Base-by-base conservation (phyloP, 2,329 filamentous ascomycete species). In the Botrytis sinoallii region DNA sequence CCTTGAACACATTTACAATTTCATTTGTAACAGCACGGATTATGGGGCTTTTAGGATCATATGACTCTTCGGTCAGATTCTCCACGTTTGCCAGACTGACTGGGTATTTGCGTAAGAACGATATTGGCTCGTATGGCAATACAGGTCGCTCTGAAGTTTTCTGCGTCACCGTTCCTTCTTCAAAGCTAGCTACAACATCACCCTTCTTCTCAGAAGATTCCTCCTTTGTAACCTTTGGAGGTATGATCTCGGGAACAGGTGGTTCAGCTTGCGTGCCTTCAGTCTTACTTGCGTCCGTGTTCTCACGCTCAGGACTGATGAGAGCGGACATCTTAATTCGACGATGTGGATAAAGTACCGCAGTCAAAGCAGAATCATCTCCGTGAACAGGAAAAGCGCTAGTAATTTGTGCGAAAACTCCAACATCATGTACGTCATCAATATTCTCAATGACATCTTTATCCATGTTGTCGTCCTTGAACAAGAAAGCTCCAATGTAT, bases 1-100 rank as follows among this genome's bases (percentile, higher is more conserved):
- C 95, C 84, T 98, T 98, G 86, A 98, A 98, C 0, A 97, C 96
- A 82, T 98, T 98, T 81, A 99, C 94, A 75, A 99, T 98, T 84
- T 99, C 97, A 80, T 95, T 97, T 68, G 95, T 96, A 64, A 99
- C 90, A 20, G 96, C 96, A 72, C 94, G 91, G 75, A 98, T 94
- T 48, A 96, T 91, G 29, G 92, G 91, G 80, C 92, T 96, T 83
- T 95, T 97, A 80, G 94, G 92, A 82, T 98, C 96, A 81, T 93
- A 93, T 0, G 94, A 91, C 80, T 97, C 92, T 79, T 99, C 96
- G 0, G 87, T 86, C 71, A 99, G 86, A 79, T 99, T 99, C 75
- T 98, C 94, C 57, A 98, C 95, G 78, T 97, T 97, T 77, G 97
- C 96, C 70, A 99, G 87, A 81, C 94, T 98, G 80, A 99, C 95